Evolutionary conservation across 1,139 yeast species (phyloP).

Genomic region (Magnusiomyces tetraspermus): DNA sequence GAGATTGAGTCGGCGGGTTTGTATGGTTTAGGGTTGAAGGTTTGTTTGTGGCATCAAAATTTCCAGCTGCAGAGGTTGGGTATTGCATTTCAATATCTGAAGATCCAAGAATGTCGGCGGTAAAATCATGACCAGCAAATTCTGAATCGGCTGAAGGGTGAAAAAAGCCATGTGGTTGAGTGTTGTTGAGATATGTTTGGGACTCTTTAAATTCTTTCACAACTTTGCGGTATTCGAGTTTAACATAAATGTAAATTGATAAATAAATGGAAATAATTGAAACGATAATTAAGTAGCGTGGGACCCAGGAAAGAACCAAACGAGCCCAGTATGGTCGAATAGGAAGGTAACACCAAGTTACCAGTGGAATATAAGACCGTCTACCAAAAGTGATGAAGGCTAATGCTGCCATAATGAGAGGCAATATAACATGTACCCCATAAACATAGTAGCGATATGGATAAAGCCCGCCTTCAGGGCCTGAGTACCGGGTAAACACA

Average conservation of each 20-base stretch:
- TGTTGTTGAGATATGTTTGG: slow-evolving; percentile 18
- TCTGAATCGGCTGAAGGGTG: background rate
- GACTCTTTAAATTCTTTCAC: slow-evolving; percentile 23
- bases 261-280: slow-evolving; percentile 57
- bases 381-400: slow-evolving; percentile 47
- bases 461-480: slow-evolving; percentile 69
- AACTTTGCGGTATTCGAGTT: slow-evolving; percentile 30
- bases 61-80: too few species aligned
- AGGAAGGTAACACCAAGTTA: slow-evolving; percentile 79
- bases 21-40: background rate
- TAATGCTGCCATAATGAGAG: slow-evolving; percentile 60
- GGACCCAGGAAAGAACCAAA: slow-evolving; percentile 70
- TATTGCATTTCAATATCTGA: slow-evolving; percentile 5
- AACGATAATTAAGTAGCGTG: slow-evolving; percentile 60
- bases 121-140: slow-evolving; percentile 4
- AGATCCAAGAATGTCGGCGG: background rate
- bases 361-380: slow-evolving; percentile 33
- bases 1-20: background rate
- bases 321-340: slow-evolving; percentile 67
- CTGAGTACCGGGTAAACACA: slow-evolving; percentile 43
- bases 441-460: slow-evolving; percentile 51
- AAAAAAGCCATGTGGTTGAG: background rate
- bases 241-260: slow-evolving; percentile 65
- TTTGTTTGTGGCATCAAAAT: background rate
- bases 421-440: slow-evolving; percentile 49